These are phyloP conservation scores for Nannizziopsis arthrosporioides DNA, from an alignment of 2,329 filamentous ascomycete genomes.

Conservation along the genomic window DNA sequence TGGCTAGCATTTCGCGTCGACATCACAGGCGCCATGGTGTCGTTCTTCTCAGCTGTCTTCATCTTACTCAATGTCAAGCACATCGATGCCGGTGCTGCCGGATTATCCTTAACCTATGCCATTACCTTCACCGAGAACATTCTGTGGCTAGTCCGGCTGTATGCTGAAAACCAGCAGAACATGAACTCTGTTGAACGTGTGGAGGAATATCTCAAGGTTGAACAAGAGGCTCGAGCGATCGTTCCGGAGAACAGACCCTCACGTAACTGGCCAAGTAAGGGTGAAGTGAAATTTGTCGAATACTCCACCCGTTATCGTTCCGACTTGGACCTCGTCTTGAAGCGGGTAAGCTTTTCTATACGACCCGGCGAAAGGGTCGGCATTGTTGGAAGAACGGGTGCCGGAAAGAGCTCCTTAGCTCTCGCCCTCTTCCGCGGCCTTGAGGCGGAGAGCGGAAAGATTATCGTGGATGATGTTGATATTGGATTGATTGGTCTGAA, in stretches of 20 bases:
- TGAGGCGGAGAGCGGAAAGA: slow-evolving; percentile 80
- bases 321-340: slow-evolving; percentile 78
- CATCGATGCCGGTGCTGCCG: slow-evolving; percentile 82
- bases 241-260: slow-evolving; percentile 68
- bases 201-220: slow-evolving; percentile 92
- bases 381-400: slow-evolving; percentile 88
- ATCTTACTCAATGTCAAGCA: slow-evolving; percentile 70
- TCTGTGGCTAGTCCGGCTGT: slow-evolving; percentile 87
- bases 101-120: slow-evolving; percentile 88
- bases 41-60: slow-evolving; percentile 88
- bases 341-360: slow-evolving; percentile 75
- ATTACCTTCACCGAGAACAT: slow-evolving; percentile 96
- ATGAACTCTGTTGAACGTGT: slow-evolving; percentile 99
- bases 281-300: slow-evolving; percentile 72
- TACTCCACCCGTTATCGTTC: slow-evolving; percentile 83
- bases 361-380: slow-evolving; percentile 81
- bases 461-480: slow-evolving; percentile 83
- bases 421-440: slow-evolving; percentile 86
- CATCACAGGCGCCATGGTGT: slow-evolving; percentile 75
- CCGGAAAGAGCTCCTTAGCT: slow-evolving; percentile 90
- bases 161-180: slow-evolving; percentile 93
- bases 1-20: slow-evolving; percentile 94
- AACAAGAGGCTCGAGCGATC: slow-evolving; percentile 74
- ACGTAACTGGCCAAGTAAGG: slow-evolving; percentile 71
- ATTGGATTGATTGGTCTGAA: slow-evolving; percentile 83